Evolutionary conservation across 2,329 filamentous ascomycete species (phyloP), one percentile per base, ranked within the genome.

Genomic region (Botryotinia calthae): DNA sequence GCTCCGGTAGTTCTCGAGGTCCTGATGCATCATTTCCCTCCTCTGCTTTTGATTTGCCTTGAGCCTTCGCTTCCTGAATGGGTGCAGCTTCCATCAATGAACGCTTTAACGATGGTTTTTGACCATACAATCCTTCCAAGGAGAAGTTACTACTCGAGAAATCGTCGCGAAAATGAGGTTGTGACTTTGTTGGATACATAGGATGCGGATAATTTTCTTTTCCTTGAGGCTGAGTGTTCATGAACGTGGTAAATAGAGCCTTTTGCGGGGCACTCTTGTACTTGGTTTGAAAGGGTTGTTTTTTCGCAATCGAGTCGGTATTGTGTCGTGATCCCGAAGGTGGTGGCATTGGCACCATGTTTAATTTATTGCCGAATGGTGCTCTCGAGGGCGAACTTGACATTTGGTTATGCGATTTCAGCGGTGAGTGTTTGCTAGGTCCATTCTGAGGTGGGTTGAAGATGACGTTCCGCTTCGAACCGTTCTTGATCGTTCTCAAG

Each of bases 271-370:
- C 68, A 46, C 40, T 28, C 82, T 89, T 89, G 80, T 87, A 89
- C 73, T 85, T 87, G 67, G 88, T 88, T 79, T 89, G 84, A 72
- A 86, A 81, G 0, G 88, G 87, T 76, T 82, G 82, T 80, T 89
- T 91, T 86, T 94, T 94, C 79, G 88, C 84, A 72, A 91, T 87
- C 42, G 90, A 92, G 81, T 93, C 91, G 51, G 91, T 92, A 51
- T 83, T 82, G 78, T 87, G 86, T 31, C 81, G 81, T 72, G 86
- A 83, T 75, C 84, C 84, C 71, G 83, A 82, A 2, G 92, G 91
- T 46, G 91, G 91, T 66, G 89, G 87, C 84, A 94, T 90, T 59
- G 87, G 84, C 74, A 92, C 85, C 77, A 89, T 87, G 80, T 91
- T 90, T 75, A 96, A 84, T 79, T 88, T 89, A 79, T 85, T 89